These are phyloP conservation scores for Pyrenochaeta sp. DNA, from an alignment of 2,329 filamentous ascomycete genomes.

Conservation along the genomic window DNA sequence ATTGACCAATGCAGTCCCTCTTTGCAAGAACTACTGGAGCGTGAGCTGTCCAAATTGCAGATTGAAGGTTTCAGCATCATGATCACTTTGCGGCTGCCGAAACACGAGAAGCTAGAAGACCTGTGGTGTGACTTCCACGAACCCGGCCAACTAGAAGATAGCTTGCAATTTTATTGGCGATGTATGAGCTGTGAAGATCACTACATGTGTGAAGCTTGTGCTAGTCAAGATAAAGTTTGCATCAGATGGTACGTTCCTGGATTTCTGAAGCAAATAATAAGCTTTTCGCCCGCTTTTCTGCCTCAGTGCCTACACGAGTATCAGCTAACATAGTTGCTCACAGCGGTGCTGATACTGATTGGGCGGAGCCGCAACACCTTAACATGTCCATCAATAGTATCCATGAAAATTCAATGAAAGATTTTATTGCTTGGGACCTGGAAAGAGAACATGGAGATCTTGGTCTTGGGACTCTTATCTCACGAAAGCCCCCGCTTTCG, in stretches of 20 bases:
- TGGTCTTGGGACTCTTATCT: conserved; percentile 8
- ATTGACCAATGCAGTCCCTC: conserved; percentile 23
- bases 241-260: background rate
- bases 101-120: conserved; percentile 12
- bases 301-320: too few species aligned
- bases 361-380: conserved; percentile 18
- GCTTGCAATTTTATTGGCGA: background rate
- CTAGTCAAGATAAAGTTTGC: background rate
- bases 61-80: conserved; percentile 16
- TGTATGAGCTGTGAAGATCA: background rate
- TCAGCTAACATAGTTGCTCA: background rate
- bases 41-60: conserved; percentile 18
- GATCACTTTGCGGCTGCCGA: conserved; percentile 23
- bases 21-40: conserved; percentile 18
- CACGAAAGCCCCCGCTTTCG: conserved; percentile 17
- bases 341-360: background rate
- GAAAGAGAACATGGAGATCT: conserved; percentile 32
- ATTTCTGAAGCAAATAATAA: background rate
- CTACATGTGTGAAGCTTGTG: conserved; percentile 2
- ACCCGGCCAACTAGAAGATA: conserved; percentile 2
- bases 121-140: conserved; percentile 18
- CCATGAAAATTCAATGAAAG: conserved; percentile 6
- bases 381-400: conserved; percentile 10
- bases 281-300: background rate
- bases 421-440: conserved; percentile 24